Conservation (phyloP, 805 yeast species). For the Cyberlindnera euphorbiiphila region DNA sequence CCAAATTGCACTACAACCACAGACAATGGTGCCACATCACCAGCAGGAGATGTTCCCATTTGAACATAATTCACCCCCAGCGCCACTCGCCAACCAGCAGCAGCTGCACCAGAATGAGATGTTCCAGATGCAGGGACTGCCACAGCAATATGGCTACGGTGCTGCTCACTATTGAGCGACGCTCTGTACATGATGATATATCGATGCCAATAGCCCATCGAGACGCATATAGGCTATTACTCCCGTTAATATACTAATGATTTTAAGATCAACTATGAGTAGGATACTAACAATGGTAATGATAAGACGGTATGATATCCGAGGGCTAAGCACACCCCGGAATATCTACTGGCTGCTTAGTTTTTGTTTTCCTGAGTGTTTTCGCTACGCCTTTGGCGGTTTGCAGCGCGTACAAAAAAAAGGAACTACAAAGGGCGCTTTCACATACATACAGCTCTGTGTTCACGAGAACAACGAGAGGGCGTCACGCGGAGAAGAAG, state of each 20-base stretch:
- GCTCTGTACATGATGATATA: background rate
- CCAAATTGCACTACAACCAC: background rate
- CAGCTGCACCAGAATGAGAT: conserved; percentile 4
- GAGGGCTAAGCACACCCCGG: no score
- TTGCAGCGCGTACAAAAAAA: no score
- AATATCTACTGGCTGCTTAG: no score
- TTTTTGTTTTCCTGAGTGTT: no score
- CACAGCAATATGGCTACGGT: conserved; percentile 8
- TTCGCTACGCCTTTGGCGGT: no score
- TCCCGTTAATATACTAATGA: conserved; percentile 13
- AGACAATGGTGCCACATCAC: background rate
- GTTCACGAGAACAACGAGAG: no score
- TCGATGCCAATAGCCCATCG: background rate
- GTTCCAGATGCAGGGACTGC: conserved; percentile 7
- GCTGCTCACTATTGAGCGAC: conserved; percentile 9
- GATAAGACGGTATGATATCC: no score
- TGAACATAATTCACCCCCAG: conserved; percentile 2
- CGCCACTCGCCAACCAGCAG: background rate
- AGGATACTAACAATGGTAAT: no score
- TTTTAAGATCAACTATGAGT: background rate
- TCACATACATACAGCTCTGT: no score
- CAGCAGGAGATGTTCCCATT: conserved; percentile 13
- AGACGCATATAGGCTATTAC: conserved; percentile 2
- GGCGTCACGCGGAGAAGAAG: no score
- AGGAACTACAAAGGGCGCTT: no score